Percentiles rank a stretch among this genome's conserved stretches.
phyloP scores from a whole-genome alignment of 345 rosid species.

The Eucalyptus marginata region DNA sequence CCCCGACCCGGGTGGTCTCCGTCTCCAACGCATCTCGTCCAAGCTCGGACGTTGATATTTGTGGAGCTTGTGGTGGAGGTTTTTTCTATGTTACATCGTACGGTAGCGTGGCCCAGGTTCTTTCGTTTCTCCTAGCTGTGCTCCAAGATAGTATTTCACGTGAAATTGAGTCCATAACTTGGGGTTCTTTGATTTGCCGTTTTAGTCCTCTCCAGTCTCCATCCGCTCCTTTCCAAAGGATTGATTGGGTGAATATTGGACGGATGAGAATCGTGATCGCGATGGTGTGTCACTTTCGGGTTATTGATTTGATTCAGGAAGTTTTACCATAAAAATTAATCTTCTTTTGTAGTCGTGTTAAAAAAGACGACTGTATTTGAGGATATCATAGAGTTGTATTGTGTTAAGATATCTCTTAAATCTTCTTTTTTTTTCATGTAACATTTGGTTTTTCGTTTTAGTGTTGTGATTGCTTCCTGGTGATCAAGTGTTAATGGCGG shows the following conservation, averaged over 20 bases:
- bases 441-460: neutral
- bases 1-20: neutral
- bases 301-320: neutral
- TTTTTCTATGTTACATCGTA: neutral
- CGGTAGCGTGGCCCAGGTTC: neutral
- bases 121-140: neutral
- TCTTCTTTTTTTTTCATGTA: neutral
- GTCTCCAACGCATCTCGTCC: neutral
- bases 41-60: neutral
- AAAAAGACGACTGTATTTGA: too few species aligned
- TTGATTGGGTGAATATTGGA: neutral
- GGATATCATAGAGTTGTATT: neutral
- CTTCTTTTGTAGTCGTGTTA: neutral
- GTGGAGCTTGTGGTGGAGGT: neutral
- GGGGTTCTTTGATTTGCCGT: neutral
- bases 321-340: neutral
- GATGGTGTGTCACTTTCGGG: neutral
- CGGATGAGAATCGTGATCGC: neutral
- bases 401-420: neutral
- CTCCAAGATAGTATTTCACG: neutral
- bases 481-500: constrained; percentile 22
- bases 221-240: neutral
- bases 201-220: neutral
- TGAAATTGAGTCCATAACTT: too few species aligned
- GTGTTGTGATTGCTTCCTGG: neutral